These are phyloP conservation scores for Litsea cubeba DNA, from an alignment of 164 flowering plant genomes.

Conservation along the genomic window DNA sequence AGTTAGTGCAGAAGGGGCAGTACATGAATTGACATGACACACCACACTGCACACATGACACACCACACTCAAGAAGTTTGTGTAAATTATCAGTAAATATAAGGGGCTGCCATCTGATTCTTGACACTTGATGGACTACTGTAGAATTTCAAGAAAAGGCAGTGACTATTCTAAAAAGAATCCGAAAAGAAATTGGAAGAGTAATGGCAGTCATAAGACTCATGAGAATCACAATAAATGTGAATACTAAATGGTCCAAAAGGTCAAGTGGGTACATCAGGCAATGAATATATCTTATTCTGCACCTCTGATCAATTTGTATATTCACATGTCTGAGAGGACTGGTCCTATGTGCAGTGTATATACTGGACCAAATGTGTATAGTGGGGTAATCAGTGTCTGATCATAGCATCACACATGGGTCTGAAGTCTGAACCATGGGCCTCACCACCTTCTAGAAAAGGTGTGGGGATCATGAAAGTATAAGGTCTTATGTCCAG, in stretches of 20 bases:
- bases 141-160: constrained; percentile 8
- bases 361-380: background rate
- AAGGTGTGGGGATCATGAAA: background rate
- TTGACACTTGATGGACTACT: too few species aligned
- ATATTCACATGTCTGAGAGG: background rate
- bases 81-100: too few species aligned
- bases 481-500: background rate
- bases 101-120: too few species aligned
- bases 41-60: too few species aligned
- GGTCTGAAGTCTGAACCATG: background rate
- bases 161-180: background rate
- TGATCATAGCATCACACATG: background rate
- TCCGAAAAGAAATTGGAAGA: constrained; percentile 1
- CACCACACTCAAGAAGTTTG: too few species aligned
- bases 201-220: constrained; percentile 21
- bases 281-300: background rate
- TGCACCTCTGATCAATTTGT: background rate
- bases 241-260: background rate
- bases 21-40: too few species aligned
- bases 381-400: background rate
- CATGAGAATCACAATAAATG: constrained; percentile 19
- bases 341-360: background rate
- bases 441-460: background rate
- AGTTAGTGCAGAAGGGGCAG: too few species aligned
- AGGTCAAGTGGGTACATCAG: background rate